Evolutionary conservation across 257 asterid genomes (phyloP).

Genomic region (Solanum commersonii): DNA sequence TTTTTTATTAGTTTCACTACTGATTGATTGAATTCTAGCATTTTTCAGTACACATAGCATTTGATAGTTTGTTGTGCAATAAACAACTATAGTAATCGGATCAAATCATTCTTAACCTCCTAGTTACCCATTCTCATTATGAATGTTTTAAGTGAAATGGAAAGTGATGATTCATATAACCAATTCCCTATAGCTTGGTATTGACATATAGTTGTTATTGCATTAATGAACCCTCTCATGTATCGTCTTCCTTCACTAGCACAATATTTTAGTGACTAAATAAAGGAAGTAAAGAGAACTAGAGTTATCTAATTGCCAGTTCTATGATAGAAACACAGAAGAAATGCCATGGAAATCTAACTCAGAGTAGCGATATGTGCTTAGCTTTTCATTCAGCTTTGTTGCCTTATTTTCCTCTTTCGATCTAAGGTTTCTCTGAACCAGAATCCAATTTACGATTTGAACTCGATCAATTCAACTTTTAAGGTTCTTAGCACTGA

Average conservation of each 20-base stretch:
- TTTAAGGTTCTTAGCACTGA: not conserved
- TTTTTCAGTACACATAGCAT: not conserved
- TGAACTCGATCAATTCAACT: not conserved
- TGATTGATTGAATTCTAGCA: not conserved
- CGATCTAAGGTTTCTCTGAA: not conserved
- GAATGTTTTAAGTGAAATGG: not conserved
- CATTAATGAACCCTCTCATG: not conserved
- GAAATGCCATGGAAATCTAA: not conserved
- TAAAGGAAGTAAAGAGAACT: not conserved
- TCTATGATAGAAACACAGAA: not conserved
- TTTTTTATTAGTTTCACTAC: not conserved
- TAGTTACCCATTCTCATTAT: not conserved
- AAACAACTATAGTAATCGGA: not conserved
- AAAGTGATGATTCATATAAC: not conserved
- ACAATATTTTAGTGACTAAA: not conserved
- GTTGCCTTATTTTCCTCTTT: not conserved
- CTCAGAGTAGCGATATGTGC: not conserved
- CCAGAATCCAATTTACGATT: not conserved
- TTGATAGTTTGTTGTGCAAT: not conserved
- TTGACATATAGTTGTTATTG: not conserved
- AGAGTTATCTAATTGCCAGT: not conserved
- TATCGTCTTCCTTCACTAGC: not conserved
- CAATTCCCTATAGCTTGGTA: not conserved
- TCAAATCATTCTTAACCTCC: not conserved
- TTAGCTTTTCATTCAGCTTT: not conserved